Base-by-base conservation (phyloP, 305 asterid genomes). In the Fraxinus dipetala region DNA sequence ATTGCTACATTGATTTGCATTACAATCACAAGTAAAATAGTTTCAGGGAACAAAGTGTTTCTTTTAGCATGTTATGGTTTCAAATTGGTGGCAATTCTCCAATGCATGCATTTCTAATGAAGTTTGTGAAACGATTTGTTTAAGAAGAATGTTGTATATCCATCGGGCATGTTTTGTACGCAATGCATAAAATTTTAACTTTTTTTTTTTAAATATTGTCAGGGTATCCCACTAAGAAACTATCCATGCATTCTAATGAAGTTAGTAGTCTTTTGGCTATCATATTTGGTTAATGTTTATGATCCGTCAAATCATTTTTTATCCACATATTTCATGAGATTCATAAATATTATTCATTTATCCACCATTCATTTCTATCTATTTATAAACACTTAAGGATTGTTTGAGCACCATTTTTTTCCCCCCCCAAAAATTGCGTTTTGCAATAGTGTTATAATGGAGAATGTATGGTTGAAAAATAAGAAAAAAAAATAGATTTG, bases 1-100 rank as follows among this genome's bases (percentile, higher is more conserved):
- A 67, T 80, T 77, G 77, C 77, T 28, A 69, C 59, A 72, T 85
- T 75, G 28, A 63, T 76, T 40, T 81, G 78, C 38, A 32, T 67
- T 79, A 22, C 34, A 59, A 56, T 78, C 82, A 73, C 63, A 73
- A 78, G 74, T 78, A 73, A 72, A 24, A 77, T 59, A 9, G 16
- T 61, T 22, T 63, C 72, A 45, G 56, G 56, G 18, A 45, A 45
- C 6, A 45, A 45, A 13, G 18, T 45, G 18, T 45, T 45, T 14
- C 18, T 45, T 14, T 13, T 38, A 45, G 56, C 56, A 45, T 45
- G n/a, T 45, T 45, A 45, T 13, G 56, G 56, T 45, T 45, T 45
- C 56, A 45, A 45, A 45, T 14, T 13, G 16, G 56, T 45, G 18
- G 18, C 6, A 45, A 45, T 45, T 45, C 56, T 45, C 56, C 56